Evolutionary conservation across 257 asterid genomes (phyloP).

Genomic region (Rauvolfia tetraphylla): DNA sequence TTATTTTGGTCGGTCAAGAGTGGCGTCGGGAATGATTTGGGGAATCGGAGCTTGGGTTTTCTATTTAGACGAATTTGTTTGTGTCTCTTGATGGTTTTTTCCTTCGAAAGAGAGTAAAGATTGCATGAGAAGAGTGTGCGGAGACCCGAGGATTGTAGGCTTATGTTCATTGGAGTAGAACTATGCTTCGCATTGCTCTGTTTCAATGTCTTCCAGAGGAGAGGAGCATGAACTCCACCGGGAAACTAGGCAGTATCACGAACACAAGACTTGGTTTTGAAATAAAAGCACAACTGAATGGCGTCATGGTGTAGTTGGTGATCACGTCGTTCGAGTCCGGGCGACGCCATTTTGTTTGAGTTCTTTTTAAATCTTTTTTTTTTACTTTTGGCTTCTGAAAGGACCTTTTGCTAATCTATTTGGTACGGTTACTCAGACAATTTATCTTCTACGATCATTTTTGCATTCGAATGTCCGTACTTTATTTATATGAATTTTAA

Average conservation of each 20-base stretch:
- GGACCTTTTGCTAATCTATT: too few relatives aligned
- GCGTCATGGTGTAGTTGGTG: conserved; percentile 99
- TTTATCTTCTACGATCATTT: too few relatives aligned
- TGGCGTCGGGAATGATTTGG: conserved; percentile 56
- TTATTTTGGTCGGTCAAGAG: conserved; percentile 31
- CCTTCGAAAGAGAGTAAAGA: not conserved
- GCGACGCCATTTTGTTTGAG: conserved; percentile 30
- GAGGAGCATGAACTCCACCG: too few relatives aligned
- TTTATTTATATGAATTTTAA: too few relatives aligned
- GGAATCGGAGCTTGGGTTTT: conserved; percentile 33
- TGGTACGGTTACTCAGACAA: too few relatives aligned
- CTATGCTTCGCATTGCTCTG: not conserved
- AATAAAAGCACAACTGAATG: too few relatives aligned
- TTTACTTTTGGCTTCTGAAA: too few relatives aligned
- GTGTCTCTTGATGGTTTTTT: conserved; percentile 29
- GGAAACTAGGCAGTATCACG: too few relatives aligned
- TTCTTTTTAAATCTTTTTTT: too few relatives aligned
- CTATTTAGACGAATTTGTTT: conserved; percentile 18
- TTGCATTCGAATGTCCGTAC: too few relatives aligned
- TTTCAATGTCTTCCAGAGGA: not conserved
- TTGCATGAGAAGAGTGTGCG: not conserved
- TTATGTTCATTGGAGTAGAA: conserved; percentile 1
- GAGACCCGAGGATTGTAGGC: not conserved
- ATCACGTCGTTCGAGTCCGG: conserved; percentile 74
- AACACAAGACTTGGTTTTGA: too few relatives aligned